These are phyloP conservation scores for Sesbania bispinosa DNA, from an alignment of 306 rosid genomes.

Conservation along the genomic window DNA sequence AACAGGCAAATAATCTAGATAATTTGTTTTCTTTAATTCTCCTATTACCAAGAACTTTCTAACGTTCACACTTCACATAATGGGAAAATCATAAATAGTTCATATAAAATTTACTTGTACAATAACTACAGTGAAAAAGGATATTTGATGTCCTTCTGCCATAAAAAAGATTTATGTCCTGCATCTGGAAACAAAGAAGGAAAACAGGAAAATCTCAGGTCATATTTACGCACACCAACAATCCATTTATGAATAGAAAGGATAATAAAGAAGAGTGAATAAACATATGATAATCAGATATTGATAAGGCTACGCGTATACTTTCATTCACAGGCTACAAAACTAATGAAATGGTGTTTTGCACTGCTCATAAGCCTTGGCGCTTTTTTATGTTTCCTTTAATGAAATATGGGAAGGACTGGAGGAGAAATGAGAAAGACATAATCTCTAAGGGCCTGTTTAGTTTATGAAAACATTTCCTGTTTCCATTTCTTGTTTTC, in stretches of 20 bases:
- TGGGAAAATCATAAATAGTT: background rate
- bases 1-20: background rate
- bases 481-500: too few species aligned
- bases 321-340: background rate
- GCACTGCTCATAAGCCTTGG: background rate
- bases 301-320: background rate
- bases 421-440: background rate
- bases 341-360: background rate
- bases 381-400: background rate
- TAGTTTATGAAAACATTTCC: too few species aligned
- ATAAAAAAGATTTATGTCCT: too few species aligned
- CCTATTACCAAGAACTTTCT: background rate
- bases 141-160: background rate
- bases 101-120: background rate
- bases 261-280: background rate
- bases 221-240: background rate
- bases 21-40: background rate
- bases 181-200: background rate
- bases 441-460: too few species aligned
- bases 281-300: background rate
- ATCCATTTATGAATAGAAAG: background rate
- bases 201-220: background rate
- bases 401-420: background rate
- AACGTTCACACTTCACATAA: background rate
- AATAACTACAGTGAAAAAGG: background rate